A percentile compares a stretch with the other conserved stretches of the same genome.
Evolutionary conservation across 2,329 filamentous ascomycete species (phyloP).

Genomic region (Colletotrichum sp.): DNA sequence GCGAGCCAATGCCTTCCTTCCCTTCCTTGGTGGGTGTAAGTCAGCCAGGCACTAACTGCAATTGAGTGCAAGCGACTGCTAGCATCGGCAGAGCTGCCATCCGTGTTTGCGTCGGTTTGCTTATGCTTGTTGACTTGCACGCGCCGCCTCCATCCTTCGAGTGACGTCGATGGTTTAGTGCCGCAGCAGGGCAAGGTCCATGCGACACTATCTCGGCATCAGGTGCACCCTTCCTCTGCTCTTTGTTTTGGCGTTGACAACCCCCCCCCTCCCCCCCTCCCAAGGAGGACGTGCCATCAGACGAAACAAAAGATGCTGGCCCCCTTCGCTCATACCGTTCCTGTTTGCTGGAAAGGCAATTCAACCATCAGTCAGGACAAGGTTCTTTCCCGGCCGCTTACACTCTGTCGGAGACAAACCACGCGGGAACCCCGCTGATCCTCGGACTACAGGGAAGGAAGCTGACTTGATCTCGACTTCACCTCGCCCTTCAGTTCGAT

Average conservation of each 20-base stretch:
- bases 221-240: not conserved
- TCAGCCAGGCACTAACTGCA: not conserved
- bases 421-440: conserved; percentile 1
- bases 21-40: not conserved
- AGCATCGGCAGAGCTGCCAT: not conserved
- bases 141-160: not conserved
- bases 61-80: not conserved
- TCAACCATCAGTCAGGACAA: not conserved
- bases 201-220: conserved; percentile 6
- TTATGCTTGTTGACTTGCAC: not conserved
- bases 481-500: not conserved
- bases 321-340: not conserved
- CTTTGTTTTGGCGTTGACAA: not conserved
- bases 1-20: not conserved
- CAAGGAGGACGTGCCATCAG: conserved; percentile 8
- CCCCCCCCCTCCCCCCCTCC: not conserved
- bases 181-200: not conserved
- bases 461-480: not conserved
- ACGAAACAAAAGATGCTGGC: conserved; percentile 12
- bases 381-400: not conserved
- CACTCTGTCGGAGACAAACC: not conserved
- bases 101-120: not conserved
- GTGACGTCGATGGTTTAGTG: not conserved
- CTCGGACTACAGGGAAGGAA: conserved; percentile 7
- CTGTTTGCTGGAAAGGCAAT: not conserved